A percentile compares a stretch with the other conserved stretches of the same genome.
Conservation (phyloP, 1,139 yeast genomes). For the Zygosaccharomyces pseudobailii region DNA sequence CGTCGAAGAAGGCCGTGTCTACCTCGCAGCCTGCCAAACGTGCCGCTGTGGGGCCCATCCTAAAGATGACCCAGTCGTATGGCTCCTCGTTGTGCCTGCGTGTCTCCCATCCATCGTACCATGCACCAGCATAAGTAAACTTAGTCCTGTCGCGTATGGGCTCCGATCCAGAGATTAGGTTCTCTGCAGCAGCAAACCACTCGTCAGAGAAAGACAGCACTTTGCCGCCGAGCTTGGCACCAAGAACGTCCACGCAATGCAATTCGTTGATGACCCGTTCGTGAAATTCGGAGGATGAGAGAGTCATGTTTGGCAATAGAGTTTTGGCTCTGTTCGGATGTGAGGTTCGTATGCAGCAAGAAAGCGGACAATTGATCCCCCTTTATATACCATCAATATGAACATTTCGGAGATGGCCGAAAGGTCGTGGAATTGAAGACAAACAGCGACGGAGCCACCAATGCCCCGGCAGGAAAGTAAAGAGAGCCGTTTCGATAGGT, state of each 20-base stretch:
- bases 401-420: conserved; percentile 2
- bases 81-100: conserved; percentile 81
- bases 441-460: background rate
- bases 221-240: conserved; percentile 75
- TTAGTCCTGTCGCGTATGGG: conserved; percentile 78
- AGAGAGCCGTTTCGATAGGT: too few relatives aligned
- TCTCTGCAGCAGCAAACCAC: conserved; percentile 94
- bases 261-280: conserved; percentile 9
- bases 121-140: conserved; percentile 83
- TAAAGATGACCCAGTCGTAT: conserved; percentile 81
- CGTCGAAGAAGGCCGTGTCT: conserved; percentile 89
- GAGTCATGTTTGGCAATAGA: background rate
- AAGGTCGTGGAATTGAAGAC: background rate
- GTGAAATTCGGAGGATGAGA: conserved; percentile 2
- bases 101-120: conserved; percentile 99
- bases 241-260: conserved; percentile 57
- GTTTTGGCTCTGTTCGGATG: background rate
- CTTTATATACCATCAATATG: background rate
- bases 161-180: conserved; percentile 71
- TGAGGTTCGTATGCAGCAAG: background rate
- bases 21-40: conserved; percentile 75
- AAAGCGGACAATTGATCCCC: background rate
- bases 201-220: conserved; percentile 72
- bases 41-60: conserved; percentile 82
- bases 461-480: too few relatives aligned